Conservation (phyloP, 2,329 filamentous ascomycete species). For the Escovopsis sp. region DNA sequence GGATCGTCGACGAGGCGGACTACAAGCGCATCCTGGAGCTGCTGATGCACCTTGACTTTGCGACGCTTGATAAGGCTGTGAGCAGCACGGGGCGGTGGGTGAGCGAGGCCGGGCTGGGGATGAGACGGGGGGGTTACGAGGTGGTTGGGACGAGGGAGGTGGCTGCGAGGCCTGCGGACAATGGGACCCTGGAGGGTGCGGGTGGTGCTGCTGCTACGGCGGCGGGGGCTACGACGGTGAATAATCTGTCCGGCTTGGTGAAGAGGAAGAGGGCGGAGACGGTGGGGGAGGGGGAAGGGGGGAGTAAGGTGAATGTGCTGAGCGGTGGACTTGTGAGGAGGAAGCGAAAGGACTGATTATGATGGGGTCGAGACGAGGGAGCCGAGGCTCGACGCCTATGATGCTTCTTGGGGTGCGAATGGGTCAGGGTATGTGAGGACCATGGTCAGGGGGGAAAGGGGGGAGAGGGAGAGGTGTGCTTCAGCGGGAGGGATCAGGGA, state of each 20-base stretch:
- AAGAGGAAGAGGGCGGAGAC: constrained; percentile 29
- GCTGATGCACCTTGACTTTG: constrained; percentile 61
- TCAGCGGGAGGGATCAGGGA: background rate
- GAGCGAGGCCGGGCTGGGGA: constrained; percentile 44
- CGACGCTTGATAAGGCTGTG: constrained; percentile 44
- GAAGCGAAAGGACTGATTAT: constrained; percentile 32
- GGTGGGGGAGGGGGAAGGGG: constrained; percentile 4
- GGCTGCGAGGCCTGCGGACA: too few relatives aligned
- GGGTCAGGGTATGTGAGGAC: constrained; percentile 26
- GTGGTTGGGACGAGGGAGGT: constrained; percentile 30
- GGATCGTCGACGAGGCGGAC: constrained; percentile 45
- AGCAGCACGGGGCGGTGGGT: constrained; percentile 58
- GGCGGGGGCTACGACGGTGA: constrained; percentile 17
- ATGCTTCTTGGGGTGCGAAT: too few relatives aligned
- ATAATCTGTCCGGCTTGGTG: constrained; percentile 34
- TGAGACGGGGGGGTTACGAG: constrained; percentile 33
- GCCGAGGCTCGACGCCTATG: background rate
- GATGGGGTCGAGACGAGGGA: constrained; percentile 3
- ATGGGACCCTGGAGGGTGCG: too few relatives aligned
- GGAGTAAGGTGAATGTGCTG: constrained; percentile 30
- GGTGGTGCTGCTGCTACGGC: constrained; percentile 3
- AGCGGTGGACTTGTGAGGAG: constrained; percentile 34
- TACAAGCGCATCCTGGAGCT: constrained; percentile 57
- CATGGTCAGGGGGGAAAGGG: constrained; percentile 37
- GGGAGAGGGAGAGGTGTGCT: constrained; percentile 37